A percentile compares a stretch with the other conserved stretches of the same genome.
Conservation (phyloP, 2,329 filamentous ascomycete genomes). For the Stachybotrys chartarum region DNA sequence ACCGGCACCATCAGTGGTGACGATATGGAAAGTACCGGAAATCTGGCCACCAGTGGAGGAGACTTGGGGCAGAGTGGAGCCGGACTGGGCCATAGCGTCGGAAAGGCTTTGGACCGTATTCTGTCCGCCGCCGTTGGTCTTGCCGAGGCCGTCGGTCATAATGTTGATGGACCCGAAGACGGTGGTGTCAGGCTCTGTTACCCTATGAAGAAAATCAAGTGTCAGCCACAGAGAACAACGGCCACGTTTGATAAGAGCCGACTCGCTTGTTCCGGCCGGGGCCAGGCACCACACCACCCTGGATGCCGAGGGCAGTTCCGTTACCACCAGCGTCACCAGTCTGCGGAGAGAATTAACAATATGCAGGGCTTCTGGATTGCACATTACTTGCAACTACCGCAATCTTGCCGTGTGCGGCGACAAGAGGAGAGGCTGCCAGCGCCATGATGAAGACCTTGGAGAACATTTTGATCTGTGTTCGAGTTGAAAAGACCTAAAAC, state of each 20-base stretch:
- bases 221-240: background rate
- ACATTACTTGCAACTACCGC: constrained; percentile 7
- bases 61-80: constrained; percentile 31
- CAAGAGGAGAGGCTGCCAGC: constrained; percentile 17
- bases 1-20: constrained; percentile 34
- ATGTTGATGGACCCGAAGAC: constrained; percentile 29
- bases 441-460: constrained; percentile 4
- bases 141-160: constrained; percentile 28
- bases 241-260: background rate
- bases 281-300: constrained; percentile 30
- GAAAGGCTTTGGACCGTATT: constrained; percentile 25
- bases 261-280: constrained; percentile 24
- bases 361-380: background rate
- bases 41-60: constrained; percentile 23
- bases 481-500: background rate
- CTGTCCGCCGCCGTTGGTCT: constrained; percentile 24
- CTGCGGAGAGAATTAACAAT: background rate
- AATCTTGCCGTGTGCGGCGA: constrained; percentile 21
- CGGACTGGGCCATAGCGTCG: constrained; percentile 26
- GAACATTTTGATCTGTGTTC: background rate
- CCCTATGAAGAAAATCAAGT: constrained; percentile 2
- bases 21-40: constrained; percentile 28
- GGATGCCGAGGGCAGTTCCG: constrained; percentile 29
- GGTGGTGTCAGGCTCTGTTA: constrained; percentile 37
- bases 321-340: constrained; percentile 28